Percentiles rank a stretch among this genome's conserved stretches.
Evolutionary conservation across 2,329 filamentous ascomycete genomes (phyloP).

Genomic region (Penicillium capsulatum): DNA sequence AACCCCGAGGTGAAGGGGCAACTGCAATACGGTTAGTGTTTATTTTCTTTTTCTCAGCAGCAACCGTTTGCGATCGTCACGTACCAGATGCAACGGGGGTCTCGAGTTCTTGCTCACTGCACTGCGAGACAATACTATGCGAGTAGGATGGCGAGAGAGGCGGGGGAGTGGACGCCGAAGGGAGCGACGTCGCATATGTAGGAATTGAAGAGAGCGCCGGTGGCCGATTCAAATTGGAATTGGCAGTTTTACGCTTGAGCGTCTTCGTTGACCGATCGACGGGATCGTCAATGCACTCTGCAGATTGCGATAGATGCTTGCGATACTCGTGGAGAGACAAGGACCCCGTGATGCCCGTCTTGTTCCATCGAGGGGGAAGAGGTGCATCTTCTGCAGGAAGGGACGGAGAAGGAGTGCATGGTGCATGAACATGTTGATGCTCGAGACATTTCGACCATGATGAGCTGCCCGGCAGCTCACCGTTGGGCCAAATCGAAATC

Average conservation of each 20-base stretch:
- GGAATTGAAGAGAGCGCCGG: conserved; percentile 12
- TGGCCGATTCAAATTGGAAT: conserved; percentile 29
- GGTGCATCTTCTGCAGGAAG: conserved; percentile 17
- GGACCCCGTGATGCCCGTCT: conserved; percentile 19
- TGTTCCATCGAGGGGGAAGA: conserved; percentile 16
- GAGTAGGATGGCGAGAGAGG: conserved; percentile 38
- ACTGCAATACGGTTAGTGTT: conserved; percentile 14
- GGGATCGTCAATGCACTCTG: conserved; percentile 22
- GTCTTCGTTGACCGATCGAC: conserved; percentile 27
- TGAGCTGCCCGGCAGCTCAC: conserved; percentile 19
- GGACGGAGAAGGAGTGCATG: conserved; percentile 17
- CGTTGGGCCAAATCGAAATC: conserved; percentile 9
- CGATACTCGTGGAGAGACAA: conserved; percentile 38
- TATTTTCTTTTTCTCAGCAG: background rate
- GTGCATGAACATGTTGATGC: conserved; percentile 11
- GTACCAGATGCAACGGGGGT: conserved; percentile 4
- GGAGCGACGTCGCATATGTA: conserved; percentile 25
- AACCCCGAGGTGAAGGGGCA: conserved; percentile 10
- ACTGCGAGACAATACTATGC: conserved; percentile 28
- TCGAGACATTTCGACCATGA: conserved; percentile 15
- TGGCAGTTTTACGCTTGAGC: conserved; percentile 34
- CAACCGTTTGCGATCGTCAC: background rate
- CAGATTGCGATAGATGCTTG: conserved; percentile 29
- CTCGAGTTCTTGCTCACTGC: conserved; percentile 30
- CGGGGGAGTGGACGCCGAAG: conserved; percentile 34